Evolutionary conservation across 106 monocot species (phyloP).

Genomic region (Dioscorea alata): DNA sequence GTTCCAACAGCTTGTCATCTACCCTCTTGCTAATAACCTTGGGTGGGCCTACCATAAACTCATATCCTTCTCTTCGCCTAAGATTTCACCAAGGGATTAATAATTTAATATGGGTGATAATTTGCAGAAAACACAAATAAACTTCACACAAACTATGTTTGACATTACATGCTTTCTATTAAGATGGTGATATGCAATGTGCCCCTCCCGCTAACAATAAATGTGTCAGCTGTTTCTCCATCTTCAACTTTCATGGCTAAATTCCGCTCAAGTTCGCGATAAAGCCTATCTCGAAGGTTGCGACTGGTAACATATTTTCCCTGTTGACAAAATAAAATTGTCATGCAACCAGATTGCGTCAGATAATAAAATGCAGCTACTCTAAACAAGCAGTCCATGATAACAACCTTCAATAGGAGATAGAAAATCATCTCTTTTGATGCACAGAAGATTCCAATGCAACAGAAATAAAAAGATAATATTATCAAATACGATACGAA

Average conservation of each 20-base stretch:
- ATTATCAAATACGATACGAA: too few species aligned
- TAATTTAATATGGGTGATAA: neutral
- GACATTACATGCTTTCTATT: slow-evolving; percentile 88
- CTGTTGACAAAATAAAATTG: slow-evolving; percentile 18
- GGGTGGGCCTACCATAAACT: slow-evolving; percentile 98
- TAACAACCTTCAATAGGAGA: too few species aligned
- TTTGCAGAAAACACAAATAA: neutral
- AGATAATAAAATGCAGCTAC: too few species aligned
- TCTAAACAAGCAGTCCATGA: too few species aligned
- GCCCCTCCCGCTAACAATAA: slow-evolving; percentile 93
- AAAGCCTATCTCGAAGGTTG: slow-evolving; percentile 91
- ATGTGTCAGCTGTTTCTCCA: slow-evolving; percentile 97
- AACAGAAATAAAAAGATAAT: too few species aligned
- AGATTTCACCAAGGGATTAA: neutral
- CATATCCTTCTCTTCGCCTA: slow-evolving; percentile 99
- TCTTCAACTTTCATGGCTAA: slow-evolving; percentile 98
- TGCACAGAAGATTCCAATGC: too few species aligned
- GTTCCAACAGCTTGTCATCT: slow-evolving; percentile 71
- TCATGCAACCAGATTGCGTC: too few species aligned
- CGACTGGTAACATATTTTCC: slow-evolving; percentile 96
- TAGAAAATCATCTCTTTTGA: too few species aligned
- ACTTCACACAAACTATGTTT: slow-evolving; percentile 2
- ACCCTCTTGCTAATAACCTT: slow-evolving; percentile 93
- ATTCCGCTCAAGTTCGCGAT: slow-evolving; percentile 86
- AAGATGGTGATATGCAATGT: slow-evolving; percentile 94